phyloP scores from a whole-genome alignment of 1,139 yeast species.

The Candida sp. region DNA sequence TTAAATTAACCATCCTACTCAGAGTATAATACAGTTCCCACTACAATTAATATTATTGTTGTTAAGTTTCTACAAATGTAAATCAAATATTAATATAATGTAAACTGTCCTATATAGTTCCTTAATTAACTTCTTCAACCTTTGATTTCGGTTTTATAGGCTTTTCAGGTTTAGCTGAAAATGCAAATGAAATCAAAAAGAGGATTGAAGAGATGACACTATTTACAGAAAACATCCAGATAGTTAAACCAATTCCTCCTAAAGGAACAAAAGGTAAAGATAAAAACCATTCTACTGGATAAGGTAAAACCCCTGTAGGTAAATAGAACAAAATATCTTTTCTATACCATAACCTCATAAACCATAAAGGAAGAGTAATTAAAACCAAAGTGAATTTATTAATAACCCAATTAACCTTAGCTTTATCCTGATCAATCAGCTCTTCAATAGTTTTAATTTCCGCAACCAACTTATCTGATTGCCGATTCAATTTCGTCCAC shows the following conservation, averaged over 20 bases:
- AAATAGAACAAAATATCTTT: conserved; percentile 58
- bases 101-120: no score
- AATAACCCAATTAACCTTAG: conserved; percentile 30
- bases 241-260: conserved; percentile 52
- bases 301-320: conserved; percentile 58
- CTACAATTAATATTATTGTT: no score
- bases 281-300: conserved; percentile 51
- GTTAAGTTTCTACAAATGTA: no score
- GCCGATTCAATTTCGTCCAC: conserved; percentile 91
- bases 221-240: conserved; percentile 46
- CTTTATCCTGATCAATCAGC: conserved; percentile 35
- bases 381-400: conserved; percentile 21
- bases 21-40: no score
- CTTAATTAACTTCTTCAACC: conserved; percentile 2
- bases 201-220: conserved; percentile 24
- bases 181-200: conserved; percentile 27
- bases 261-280: conserved; percentile 59
- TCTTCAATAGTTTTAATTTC: conserved; percentile 47
- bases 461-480: conserved; percentile 53
- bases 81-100: no score
- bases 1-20: no score
- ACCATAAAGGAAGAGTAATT: conserved; percentile 46
- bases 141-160: conserved; percentile 15
- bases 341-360: conserved; percentile 54
- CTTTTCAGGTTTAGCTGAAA: conserved; percentile 17